Base-by-base conservation (phyloP, 1,139 yeast species). In the Yamadazyma mexicana region DNA sequence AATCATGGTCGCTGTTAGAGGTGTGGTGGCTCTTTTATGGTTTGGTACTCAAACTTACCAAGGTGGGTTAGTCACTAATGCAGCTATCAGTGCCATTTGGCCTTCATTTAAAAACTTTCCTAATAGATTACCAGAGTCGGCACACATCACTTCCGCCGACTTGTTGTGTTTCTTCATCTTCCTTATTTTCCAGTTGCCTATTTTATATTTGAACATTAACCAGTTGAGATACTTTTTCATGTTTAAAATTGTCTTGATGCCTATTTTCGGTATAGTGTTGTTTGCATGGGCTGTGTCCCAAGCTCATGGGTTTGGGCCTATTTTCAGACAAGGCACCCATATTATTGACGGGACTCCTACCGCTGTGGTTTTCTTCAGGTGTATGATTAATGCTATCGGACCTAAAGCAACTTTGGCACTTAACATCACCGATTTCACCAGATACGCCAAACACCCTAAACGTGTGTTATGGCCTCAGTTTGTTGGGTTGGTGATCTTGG, bases 341-440 rank as follows among this genome's bases (percentile, higher is more conserved):
- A 31, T 46, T 11, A 15, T 11, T 3, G 42, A 41, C 17, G 43
- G 43, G 39, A 40, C 53, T 38, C 51, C 51, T 24, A 39, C 54
- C 1, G 62, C 52, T 27, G 59, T 62, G 15, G 45, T 58, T 28
- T 55, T 56, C 12, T 51, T 42, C 32, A 36, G 48, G 49, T 54
- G 48, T 44, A 51, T 52, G 31, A 38, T 59, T 38, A 51, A 55
- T 16, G 53, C 59, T 23, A 54, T 59, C 37, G 58, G 62, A 9
- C 56, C 65, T 25, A 49, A 62, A 27, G 59, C 61, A 17, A 59
- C 66, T n/a, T 54, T 62, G 43, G 53, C 62, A 28, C 47, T 60
- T n/a, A 62, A 61, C 12, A 59, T 56, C 37, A 54, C 63, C 35
- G 67, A 62, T 51, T 56, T 61, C 45, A 55, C 66, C 3, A 47